Conservation (phyloP, 2,329 filamentous ascomycete species). For the Arachnopeziza araneosa region DNA sequence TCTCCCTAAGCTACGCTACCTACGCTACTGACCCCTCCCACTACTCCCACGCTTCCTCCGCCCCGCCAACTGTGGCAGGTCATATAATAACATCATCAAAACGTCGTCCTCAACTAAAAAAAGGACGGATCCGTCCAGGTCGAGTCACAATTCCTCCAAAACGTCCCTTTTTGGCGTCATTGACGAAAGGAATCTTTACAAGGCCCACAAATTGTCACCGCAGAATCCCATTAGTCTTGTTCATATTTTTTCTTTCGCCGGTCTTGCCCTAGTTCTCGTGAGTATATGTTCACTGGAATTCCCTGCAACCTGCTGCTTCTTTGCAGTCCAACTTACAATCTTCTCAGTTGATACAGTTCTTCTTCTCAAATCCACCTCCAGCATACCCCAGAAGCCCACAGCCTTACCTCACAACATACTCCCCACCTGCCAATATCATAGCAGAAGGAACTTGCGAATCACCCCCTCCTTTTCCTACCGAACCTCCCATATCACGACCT, state of each 20-base stretch:
- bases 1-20: constrained; percentile 10
- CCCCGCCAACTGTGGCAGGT: constrained; percentile 26
- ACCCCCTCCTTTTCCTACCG: constrained; percentile 47
- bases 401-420: constrained; percentile 34
- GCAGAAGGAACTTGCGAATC: constrained; percentile 49
- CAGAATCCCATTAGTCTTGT: constrained; percentile 20
- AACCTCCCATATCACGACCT: constrained; percentile 48
- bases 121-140: constrained; percentile 23
- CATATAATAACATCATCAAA: constrained; percentile 18
- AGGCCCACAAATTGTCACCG: not conserved
- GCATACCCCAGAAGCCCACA: constrained; percentile 30
- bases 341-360: constrained; percentile 45
- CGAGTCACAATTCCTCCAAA: not conserved
- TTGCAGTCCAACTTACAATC: not conserved
- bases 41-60: constrained; percentile 6
- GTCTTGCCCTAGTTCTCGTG: constrained; percentile 29
- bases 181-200: not conserved
- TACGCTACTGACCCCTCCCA: too few species aligned
- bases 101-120: constrained; percentile 24
- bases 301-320: not conserved
- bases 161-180: not conserved
- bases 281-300: constrained; percentile 2
- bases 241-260: constrained; percentile 30
- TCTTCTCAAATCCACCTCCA: constrained; percentile 35
- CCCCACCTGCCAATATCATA: constrained; percentile 38